Evolutionary conservation across 2,329 filamentous ascomycete species (phyloP).

Genomic region (Hypoxylon sp.): DNA sequence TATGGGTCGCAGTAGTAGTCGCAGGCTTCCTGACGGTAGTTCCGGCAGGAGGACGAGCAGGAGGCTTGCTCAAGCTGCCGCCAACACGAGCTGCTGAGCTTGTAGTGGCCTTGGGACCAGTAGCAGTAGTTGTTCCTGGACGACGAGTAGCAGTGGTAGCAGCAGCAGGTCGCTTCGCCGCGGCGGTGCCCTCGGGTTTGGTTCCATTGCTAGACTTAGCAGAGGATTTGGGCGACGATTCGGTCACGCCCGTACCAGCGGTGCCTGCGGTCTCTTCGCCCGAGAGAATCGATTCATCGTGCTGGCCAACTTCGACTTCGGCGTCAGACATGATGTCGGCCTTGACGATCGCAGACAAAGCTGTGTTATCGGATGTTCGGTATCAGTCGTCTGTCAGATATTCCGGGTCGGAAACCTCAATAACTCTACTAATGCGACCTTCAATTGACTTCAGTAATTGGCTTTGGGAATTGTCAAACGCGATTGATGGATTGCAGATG

Average conservation of each 20-base stretch:
- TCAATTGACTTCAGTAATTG: conserved; percentile 36
- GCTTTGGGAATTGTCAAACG: conserved; percentile 18
- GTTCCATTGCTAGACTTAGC: conserved; percentile 51
- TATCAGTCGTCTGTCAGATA: conserved; percentile 26
- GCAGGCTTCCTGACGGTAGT: conserved; percentile 54
- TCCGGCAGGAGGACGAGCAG: conserved; percentile 61
- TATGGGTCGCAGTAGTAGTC: conserved; percentile 58
- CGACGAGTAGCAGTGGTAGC: conserved; percentile 53
- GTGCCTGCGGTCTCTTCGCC: conserved; percentile 53
- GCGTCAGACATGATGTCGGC: conserved; percentile 60
- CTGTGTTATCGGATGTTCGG: conserved; percentile 22
- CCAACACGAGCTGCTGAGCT: conserved; percentile 55
- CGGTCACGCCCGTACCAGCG: conserved; percentile 45
- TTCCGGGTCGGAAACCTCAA: conserved; percentile 33
- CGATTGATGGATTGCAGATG: conserved; percentile 27
- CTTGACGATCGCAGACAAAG: conserved; percentile 9
- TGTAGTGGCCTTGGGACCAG: conserved; percentile 50
- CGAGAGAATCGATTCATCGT: conserved; percentile 57
- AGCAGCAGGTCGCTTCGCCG: conserved; percentile 56
- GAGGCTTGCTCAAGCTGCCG: conserved; percentile 62
- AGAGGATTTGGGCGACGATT: conserved; percentile 50
- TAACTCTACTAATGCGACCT: conserved; percentile 26
- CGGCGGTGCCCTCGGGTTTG: conserved; percentile 53
- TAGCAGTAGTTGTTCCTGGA: conserved; percentile 51
- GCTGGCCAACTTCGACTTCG: conserved; percentile 61